Base-by-base conservation (phyloP, 129 eudicot species). In the Helichrysum umbraculigerum region DNA sequence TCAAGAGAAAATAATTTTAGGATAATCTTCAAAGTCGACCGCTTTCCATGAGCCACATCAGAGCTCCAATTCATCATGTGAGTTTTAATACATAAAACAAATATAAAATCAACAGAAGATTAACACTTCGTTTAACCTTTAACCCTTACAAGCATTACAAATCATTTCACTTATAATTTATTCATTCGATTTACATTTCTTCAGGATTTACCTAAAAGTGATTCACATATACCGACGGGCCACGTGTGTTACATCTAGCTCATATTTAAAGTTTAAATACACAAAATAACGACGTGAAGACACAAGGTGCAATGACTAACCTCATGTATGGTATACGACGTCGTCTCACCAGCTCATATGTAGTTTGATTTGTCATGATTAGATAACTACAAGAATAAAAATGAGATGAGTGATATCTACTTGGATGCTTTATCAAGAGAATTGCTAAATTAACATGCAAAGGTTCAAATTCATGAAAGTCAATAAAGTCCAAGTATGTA, bases 301-400 rank as follows among this genome's bases (percentile, higher is more conserved):
- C 54, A 3, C 17, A 5, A 47, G 54, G 14, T 47, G n/a, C 17
- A 12, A 47, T 47, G n/a, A 80, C 98, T 67, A 72, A 94, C 96
- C 97, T 89, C 82, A 94, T 61, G 84, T 91, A 94, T 33, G 84
- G 87, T 51, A 94, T 89, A 65, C 97, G 96, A 34, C 97, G 72
- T 68, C 98, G 91, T 75, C 98, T 87, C 41, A 94, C 98, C 63
- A 94, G 93, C 77, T 94, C 98, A 67, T 88, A 91, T 10, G 98
- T 94, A 60, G 98, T 94, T 77, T 94, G 98, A 79, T 94, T 94
- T 71, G 98, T 94, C 85, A 91, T 51, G 42, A 83, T 74, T 70
- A 94, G 97, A 78, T 88, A 94, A 84, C 98, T 94, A 72, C 37
- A 42, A 63, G 1, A 66, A 57, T 71, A 72, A 11, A 37, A 81